Evolutionary conservation across 2,329 filamentous ascomycete genomes (phyloP), one percentile per base, ranked within the genome.

Genomic region (Aspergillus oerlinghausenensis): DNA sequence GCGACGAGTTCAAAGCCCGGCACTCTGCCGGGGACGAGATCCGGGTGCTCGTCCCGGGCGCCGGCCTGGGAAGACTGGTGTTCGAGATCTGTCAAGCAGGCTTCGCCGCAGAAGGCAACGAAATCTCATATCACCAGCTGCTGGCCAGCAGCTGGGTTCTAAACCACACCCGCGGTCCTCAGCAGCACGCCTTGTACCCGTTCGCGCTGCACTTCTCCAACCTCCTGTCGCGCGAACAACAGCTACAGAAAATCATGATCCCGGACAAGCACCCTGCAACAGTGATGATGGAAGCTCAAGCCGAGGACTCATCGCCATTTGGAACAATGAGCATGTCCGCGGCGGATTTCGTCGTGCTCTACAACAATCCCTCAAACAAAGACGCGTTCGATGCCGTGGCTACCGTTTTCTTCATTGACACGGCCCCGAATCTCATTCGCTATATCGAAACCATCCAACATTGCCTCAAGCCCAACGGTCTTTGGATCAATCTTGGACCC

Each of bases 41-140:
- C 50, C 84, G 80, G 48, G 85, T 99, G 0, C 82, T 99, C 0
- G 87, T 97, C 0, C 94, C 94, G 0, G 94, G 94, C 0, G 92
- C 93, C 3, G 94, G 94, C 0, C 79, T 99, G 2, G 94, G 91
- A 2, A 84, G 94, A 14, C 79, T 97, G 2, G 90, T 97, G 0
- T 96, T 95, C 67, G 94, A 99, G 48, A 79, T 97, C 14, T 91
- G 88, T 69, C 78, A 77, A 28, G 79, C 78, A 1, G 92, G 94
- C 10, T 95, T 86, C 72, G 77, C 83, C 10, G 84, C 86, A 0
- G 92, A 97, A 72, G 93, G 93, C 28, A 97, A 97, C 69, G 90
- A 99, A 75, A 96, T 97, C 60, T 97, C 92, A 2, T 97, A 96
- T 69, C 94, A 99, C 72, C 91, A 96, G 71, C 83, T 99, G n/a